These are phyloP conservation scores for Pseudopediastrum boryanum DNA, from an alignment of 139 green algal genomes.

Conservation along the genomic window DNA sequence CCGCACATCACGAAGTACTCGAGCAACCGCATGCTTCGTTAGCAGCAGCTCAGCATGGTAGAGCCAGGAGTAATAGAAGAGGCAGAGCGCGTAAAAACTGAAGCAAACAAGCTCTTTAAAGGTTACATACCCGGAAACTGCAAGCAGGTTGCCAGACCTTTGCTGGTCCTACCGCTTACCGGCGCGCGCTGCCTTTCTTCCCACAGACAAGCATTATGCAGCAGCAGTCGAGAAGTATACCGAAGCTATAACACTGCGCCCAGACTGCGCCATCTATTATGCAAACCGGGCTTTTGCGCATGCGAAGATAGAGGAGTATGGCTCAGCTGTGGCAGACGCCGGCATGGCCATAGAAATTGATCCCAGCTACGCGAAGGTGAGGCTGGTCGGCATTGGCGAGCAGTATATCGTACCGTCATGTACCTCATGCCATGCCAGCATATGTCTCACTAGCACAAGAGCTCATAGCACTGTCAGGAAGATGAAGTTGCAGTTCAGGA, in stretches of 20 bases:
- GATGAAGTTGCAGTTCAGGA: too few species aligned
- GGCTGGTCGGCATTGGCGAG: too few species aligned
- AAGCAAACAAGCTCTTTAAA: conserved; percentile 41
- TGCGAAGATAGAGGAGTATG: conserved; percentile 90
- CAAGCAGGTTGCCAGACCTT: neutral
- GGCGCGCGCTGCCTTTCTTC: neutral
- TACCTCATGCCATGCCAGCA: neutral
- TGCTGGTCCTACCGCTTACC: neutral
- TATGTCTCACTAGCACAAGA: too few species aligned
- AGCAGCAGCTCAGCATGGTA: too few species aligned
- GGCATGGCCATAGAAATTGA: conserved; percentile 86
- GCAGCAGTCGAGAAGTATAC: conserved; percentile 85
- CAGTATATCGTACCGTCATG: neutral
- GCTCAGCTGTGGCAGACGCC: conserved; percentile 88
- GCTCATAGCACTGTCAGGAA: too few species aligned
- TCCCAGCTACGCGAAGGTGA: conserved; percentile 87
- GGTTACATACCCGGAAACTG: neutral
- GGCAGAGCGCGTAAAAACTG: conserved; percentile 29
- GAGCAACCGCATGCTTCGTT: too few species aligned
- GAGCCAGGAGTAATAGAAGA: too few species aligned
- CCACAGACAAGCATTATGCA: conserved; percentile 83
- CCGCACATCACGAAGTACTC: too few species aligned
- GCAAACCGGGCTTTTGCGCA: conserved; percentile 91
- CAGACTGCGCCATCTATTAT: conserved; percentile 73
- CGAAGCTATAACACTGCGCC: conserved; percentile 79